Percentiles rank a stretch among this genome's conserved stretches.
Conservation (phyloP, 2,329 filamentous ascomycete genomes). For the Ceratocystiopsis sp. region DNA sequence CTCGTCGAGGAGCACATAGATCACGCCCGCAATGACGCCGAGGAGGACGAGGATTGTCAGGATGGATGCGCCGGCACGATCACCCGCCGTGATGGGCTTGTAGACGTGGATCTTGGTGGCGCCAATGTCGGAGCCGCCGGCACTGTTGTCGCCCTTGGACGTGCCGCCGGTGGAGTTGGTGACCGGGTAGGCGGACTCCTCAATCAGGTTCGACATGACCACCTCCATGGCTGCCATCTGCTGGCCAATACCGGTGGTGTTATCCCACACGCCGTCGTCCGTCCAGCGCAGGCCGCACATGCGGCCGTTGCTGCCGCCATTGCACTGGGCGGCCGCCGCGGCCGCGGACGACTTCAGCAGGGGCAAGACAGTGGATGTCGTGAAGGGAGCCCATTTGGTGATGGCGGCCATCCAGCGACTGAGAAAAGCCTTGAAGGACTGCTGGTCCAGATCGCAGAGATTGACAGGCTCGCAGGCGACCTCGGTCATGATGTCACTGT, state of each 20-base stretch:
- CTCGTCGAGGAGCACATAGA: slow-evolving; percentile 34
- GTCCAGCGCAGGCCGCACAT: slow-evolving; percentile 47
- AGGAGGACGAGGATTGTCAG: slow-evolving; percentile 29
- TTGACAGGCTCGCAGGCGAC: slow-evolving; percentile 45
- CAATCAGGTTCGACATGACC: slow-evolving; percentile 42
- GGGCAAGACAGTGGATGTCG: slow-evolving; percentile 32
- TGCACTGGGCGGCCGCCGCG: slow-evolving; percentile 39
- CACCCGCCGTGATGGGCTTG: slow-evolving; percentile 2
- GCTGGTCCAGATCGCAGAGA: slow-evolving; percentile 44
- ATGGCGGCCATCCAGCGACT: slow-evolving; percentile 44
- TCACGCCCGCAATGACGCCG: slow-evolving; percentile 33
- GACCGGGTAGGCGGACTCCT: slow-evolving; percentile 20
- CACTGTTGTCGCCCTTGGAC: slow-evolving; percentile 28
- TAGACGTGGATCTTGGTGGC: neutral
- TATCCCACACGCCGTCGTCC: slow-evolving; percentile 28
- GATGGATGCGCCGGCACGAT: slow-evolving; percentile 8
- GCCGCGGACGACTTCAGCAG: slow-evolving; percentile 37
- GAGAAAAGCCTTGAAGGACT: slow-evolving; percentile 47
- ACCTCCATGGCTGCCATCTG: slow-evolving; percentile 55
- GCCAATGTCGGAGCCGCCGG: slow-evolving; percentile 12
- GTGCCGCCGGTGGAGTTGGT: slow-evolving; percentile 30
- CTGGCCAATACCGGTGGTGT: slow-evolving; percentile 45
- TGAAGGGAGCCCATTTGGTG: slow-evolving; percentile 47
- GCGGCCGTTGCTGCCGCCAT: slow-evolving; percentile 35
- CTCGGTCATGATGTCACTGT: slow-evolving; percentile 44